phyloP scores from a whole-genome alignment of 257 asterid genomes.

The Solanum rostratum region DNA sequence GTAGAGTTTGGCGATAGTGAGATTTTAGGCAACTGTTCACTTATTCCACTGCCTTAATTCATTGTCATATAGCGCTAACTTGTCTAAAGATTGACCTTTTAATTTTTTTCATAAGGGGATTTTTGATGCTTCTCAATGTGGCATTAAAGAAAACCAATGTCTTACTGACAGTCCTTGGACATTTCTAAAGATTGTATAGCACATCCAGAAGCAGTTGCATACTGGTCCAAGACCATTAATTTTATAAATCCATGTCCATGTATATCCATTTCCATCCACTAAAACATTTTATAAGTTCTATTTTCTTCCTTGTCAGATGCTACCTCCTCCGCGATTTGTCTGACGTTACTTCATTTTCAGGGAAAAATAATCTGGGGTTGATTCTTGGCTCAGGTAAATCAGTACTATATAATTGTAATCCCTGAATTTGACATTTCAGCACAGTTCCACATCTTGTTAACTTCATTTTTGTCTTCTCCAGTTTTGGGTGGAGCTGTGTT shows the following conservation, averaged over 20 bases:
- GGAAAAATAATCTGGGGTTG: background rate
- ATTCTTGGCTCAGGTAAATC: conserved; percentile 10
- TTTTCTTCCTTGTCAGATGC: background rate
- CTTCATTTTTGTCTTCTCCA: conserved; percentile 3
- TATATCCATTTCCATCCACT: background rate
- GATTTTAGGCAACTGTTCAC: background rate
- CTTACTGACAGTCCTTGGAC: background rate
- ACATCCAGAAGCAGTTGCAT: background rate
- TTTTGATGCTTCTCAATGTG: conserved; percentile 20
- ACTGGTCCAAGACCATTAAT: background rate
- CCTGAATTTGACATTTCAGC: background rate
- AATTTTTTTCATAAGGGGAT: conserved; percentile 10
- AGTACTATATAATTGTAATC: background rate
- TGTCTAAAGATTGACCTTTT: conserved; percentile 1
- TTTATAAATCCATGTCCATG: background rate
- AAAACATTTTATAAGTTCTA: background rate
- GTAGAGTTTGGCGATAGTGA: background rate
- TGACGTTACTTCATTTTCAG: background rate
- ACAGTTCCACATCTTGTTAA: background rate
- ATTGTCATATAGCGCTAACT: background rate
- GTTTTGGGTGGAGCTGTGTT: conserved; percentile 27
- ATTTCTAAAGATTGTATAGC: background rate
- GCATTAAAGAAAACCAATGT: conserved; percentile 17
- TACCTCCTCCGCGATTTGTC: background rate
- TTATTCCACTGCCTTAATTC: conserved; percentile 8